Evolutionary conservation across 192 early-diverging fungal genomes (phyloP).

Genomic region (Chytriomyces confervae): DNA sequence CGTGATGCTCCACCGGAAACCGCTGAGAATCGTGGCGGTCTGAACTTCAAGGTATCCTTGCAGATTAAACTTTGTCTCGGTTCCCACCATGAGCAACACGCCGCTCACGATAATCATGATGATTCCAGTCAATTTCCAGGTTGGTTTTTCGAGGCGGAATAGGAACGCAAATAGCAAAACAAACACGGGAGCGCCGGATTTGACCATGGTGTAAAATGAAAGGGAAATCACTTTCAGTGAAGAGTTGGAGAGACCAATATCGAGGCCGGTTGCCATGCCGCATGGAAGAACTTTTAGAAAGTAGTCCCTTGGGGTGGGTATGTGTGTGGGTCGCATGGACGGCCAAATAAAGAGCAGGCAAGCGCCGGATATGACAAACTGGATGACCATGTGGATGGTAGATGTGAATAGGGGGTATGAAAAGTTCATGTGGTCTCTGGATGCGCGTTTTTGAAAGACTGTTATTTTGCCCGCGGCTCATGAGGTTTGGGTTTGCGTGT

Average conservation of each 20-base stretch:
- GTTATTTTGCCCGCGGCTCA: background rate
- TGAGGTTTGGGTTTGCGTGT: background rate
- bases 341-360: constrained; percentile 64
- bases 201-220: constrained; percentile 86
- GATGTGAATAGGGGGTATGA: constrained; percentile 87
- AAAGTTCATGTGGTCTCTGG: constrained; percentile 76
- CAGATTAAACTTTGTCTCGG: constrained; percentile 80
- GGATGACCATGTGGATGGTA: constrained; percentile 83
- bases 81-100: constrained; percentile 85
- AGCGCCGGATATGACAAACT: constrained; percentile 67
- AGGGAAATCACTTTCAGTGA: constrained; percentile 85
- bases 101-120: constrained; percentile 82
- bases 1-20: constrained; percentile 90
- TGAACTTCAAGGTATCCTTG: constrained; percentile 81
- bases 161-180: constrained; percentile 88
- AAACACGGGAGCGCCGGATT: constrained; percentile 62
- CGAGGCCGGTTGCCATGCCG: constrained; percentile 84
- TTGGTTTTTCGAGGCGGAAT: constrained; percentile 83
- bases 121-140: constrained; percentile 70
- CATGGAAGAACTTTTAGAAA: constrained; percentile 81
- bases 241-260: constrained; percentile 89
- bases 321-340: constrained; percentile 60
- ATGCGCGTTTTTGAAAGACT: background rate
- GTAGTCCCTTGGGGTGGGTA: constrained; percentile 63
- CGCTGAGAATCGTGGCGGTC: constrained; percentile 77